Base-by-base conservation (phyloP, 208 protist species). In the Vickermania ingenoplastis region DNA sequence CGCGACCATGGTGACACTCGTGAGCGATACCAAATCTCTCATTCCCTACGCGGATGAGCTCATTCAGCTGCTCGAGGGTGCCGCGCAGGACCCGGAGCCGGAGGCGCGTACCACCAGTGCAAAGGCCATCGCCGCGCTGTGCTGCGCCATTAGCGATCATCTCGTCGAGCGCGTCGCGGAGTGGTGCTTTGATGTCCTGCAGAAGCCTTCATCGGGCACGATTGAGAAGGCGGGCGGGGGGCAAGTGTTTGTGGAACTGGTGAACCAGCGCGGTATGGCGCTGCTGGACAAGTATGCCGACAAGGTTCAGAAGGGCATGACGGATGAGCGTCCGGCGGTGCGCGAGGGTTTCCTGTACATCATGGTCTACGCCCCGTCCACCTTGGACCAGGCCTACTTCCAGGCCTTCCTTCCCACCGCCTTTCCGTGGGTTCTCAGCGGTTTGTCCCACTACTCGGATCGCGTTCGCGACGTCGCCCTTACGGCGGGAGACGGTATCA, bases 271-370 rank as follows among this genome's bases (percentile, higher is more conserved):
- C 64, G 87, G 86, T n/a, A 65, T 74, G 53, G 59, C 75, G 27
- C 63, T 91, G 61, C 67, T 96, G 7, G 60, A 78, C 53, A 57
- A 75, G 29, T 86, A 86, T 70, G 78, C 89, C 58, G 59, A 67
- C 14, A 77, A 53, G 23, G 86, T 96, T 53, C 53, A 79, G 53
- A 61, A 51, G 22, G 84, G 86, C 61, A 94, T 92, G 80, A 75
- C 72, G 31, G 83, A 91, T 71, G 83, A 96, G 59, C 68, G 74
- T 23, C 82, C 87, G 21, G 66, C 81, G 3, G 87, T 96, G 59
- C 67, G 86, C n/a, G 88, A 97, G 60, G 91, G 87, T 22, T 96
- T 93, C 69, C 67, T 97, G 24, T 89, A 95, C 66, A 80, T 97
- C 45, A 92, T 97, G 74, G 78, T 95, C 31, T 96, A 96, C 77